Percentiles rank a stretch among this genome's conserved stretches.
phyloP scores from a whole-genome alignment of 2,329 filamentous ascomycete genomes.

The Fusarium paranaense region DNA sequence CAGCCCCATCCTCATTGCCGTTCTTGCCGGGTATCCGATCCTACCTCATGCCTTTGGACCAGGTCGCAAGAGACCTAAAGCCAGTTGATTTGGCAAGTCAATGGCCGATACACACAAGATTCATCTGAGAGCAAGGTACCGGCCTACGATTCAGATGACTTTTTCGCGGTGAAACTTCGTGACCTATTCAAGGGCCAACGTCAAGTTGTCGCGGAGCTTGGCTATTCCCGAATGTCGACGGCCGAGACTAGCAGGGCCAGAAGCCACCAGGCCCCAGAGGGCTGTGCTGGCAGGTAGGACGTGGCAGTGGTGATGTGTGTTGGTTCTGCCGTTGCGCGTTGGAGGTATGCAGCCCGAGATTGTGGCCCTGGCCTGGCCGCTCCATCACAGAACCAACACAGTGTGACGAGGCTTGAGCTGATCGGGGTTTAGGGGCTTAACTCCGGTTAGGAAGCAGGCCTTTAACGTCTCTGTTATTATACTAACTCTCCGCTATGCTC shows the following conservation, averaged over 20 bases:
- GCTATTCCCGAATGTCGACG: not conserved
- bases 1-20: not conserved
- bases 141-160: not conserved
- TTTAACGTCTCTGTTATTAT: no score
- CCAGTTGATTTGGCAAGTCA: not conserved
- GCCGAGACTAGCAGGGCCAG: not conserved
- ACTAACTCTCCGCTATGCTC: no score
- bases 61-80: not conserved
- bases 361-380: no score
- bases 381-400: no score
- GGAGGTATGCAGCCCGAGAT: not conserved
- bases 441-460: no score
- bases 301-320: not conserved
- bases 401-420: no score
- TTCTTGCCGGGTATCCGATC: constrained; percentile 4
- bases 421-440: no score
- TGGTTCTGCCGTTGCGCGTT: not conserved
- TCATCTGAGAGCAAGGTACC: not conserved
- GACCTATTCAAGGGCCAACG: not conserved
- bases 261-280: not conserved
- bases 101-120: not conserved
- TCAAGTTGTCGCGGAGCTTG: not conserved
- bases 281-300: not conserved
- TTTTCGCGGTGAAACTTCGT: not conserved
- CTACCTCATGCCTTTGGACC: not conserved